Conservation (phyloP, 2,329 filamentous ascomycete genomes). For the Venturia asperata region DNA sequence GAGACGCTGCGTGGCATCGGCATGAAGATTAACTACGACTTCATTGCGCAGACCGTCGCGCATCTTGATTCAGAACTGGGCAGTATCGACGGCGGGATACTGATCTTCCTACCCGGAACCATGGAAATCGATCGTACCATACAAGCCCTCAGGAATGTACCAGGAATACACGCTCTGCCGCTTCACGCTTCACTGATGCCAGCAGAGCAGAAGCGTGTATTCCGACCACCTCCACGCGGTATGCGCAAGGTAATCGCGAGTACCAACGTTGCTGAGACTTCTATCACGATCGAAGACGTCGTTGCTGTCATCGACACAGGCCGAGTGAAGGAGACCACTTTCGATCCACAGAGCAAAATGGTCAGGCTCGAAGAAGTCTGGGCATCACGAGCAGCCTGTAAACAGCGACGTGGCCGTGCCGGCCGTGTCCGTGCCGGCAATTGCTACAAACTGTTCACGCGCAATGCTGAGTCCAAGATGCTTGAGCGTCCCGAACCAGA, state of each 20-base stretch:
- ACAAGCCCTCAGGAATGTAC: slow-evolving; percentile 52
- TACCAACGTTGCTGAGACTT: slow-evolving; percentile 96
- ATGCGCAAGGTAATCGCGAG: slow-evolving; percentile 89
- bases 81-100: slow-evolving; percentile 70
- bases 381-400: slow-evolving; percentile 89
- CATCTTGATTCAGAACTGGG: slow-evolving; percentile 73
- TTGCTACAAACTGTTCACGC: slow-evolving; percentile 94
- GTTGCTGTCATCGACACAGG: slow-evolving; percentile 94
- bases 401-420: slow-evolving; percentile 86
- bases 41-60: slow-evolving; percentile 72
- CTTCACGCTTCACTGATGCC: slow-evolving; percentile 89
- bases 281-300: slow-evolving; percentile 96
- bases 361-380: slow-evolving; percentile 89
- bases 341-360: slow-evolving; percentile 87
- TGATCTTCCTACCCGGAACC: slow-evolving; percentile 92
- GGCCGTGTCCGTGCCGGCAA: slow-evolving; percentile 84
- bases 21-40: slow-evolving; percentile 82
- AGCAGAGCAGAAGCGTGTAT: slow-evolving; percentile 80
- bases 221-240: slow-evolving; percentile 64
- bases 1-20: slow-evolving; percentile 43
- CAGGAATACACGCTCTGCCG: slow-evolving; percentile 69
- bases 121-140: slow-evolving; percentile 77
- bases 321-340: slow-evolving; percentile 93
- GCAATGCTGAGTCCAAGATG: slow-evolving; percentile 79
- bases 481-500: slow-evolving; percentile 83